Percentiles rank a stretch among this genome's conserved stretches.
Conservation (phyloP, 1,284 basidiomycete species). For the Vanrija sp. region DNA sequence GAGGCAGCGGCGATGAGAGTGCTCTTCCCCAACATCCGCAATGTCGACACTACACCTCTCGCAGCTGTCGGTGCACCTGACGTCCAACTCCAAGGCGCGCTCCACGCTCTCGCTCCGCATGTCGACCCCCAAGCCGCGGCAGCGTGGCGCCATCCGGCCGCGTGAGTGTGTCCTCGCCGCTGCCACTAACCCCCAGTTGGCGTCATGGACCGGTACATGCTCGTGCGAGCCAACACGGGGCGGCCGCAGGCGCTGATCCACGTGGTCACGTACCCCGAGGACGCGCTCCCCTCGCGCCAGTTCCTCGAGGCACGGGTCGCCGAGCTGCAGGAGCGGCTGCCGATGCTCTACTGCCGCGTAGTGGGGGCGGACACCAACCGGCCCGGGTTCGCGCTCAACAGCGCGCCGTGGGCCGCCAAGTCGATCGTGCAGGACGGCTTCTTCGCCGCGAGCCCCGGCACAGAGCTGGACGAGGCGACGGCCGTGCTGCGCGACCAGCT, state of each 20-base stretch:
- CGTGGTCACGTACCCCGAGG: constrained; percentile 20
- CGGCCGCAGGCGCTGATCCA: constrained; percentile 21
- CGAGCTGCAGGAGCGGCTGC: constrained; percentile 30
- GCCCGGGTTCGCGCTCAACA: not conserved
- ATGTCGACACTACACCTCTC: no score
- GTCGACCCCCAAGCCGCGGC: not conserved
- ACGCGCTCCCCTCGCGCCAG: constrained; percentile 9
- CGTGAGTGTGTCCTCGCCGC: not conserved
- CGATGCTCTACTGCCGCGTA: constrained; percentile 23
- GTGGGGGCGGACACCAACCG: constrained; percentile 6
- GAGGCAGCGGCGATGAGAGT: no score
- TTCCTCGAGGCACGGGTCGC: constrained; percentile 22
- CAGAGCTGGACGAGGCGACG: not conserved
- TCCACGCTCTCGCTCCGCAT: no score
- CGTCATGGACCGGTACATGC: constrained; percentile 29
- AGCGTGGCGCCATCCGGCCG: not conserved
- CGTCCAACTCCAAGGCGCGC: no score
- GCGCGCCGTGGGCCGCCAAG: not conserved
- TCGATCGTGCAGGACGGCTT: not conserved
- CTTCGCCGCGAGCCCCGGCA: not conserved
- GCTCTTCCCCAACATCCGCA: no score
- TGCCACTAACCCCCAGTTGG: constrained; percentile 13
- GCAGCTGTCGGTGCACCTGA: no score
- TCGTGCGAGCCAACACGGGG: constrained; percentile 26
- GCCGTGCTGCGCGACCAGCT: not conserved